Conservation (phyloP, 2,329 filamentous ascomycete species). For the Aureobasidium sp. region DNA sequence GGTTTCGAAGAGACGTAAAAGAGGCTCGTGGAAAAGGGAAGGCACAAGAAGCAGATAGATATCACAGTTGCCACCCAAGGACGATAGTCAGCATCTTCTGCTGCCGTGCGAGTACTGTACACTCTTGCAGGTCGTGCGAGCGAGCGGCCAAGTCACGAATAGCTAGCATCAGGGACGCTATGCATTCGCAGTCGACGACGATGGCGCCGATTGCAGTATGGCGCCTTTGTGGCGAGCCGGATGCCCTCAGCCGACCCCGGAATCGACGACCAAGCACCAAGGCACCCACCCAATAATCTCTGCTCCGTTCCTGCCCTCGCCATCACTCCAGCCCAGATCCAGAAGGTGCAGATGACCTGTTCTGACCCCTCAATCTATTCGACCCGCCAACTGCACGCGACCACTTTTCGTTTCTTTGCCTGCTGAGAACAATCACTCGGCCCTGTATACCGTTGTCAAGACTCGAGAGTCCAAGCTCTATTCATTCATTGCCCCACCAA, state of each 20-base stretch:
- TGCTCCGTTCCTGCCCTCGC: background rate
- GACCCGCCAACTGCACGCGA: conserved; percentile 1
- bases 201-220: background rate
- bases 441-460: background rate
- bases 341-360: conserved; percentile 4
- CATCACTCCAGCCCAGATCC: background rate
- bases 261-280: no score
- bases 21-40: background rate
- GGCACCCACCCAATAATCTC: background rate
- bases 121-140: background rate
- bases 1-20: background rate
- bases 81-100: conserved; percentile 13
- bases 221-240: conserved; percentile 11
- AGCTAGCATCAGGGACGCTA: background rate
- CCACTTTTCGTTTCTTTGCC: background rate
- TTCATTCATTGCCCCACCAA: background rate
- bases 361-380: background rate
- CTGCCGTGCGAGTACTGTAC: no score
- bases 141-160: background rate
- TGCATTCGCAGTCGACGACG: background rate
- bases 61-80: background rate
- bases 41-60: background rate
- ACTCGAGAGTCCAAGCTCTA: background rate
- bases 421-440: background rate
- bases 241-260: no score